Evolutionary conservation across 2,329 filamentous ascomycete species (phyloP), one percentile per base, ranked within the genome.

Genomic region (Torrubiella hemipterigena): DNA sequence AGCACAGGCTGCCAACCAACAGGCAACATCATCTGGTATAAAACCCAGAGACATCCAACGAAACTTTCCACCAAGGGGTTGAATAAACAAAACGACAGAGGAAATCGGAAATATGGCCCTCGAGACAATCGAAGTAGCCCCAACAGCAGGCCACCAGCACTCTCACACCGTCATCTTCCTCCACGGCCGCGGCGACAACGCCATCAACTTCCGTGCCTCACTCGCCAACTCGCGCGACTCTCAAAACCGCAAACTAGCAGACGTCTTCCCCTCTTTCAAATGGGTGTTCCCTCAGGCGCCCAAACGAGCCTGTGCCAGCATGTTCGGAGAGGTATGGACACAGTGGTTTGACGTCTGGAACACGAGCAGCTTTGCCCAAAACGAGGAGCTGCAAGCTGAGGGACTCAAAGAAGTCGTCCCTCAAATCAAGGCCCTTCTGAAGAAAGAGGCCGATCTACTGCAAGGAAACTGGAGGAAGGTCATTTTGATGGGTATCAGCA

Each of bases 341-440:
- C 61, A 67, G 40, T 71, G 65, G 67, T 71, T 69, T 42, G 65
- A 71, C 41, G 53, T 67, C 21, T 63, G 54, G 50, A 59, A 62
- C 30, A 47, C 58, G 1, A 41, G 48, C 13, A 47, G 62, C 34
- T 58, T 61, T 12, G 29, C 48, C 2, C 47, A 59, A n/a, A 42
- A 47, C 12, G 60, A 68, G 36, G 56, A 63, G 4, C 35, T 63
- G 5, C 63, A 67, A 41, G 43, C 44, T 0, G 38, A 46, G 0
- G 64, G 63, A 0, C 42, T 71, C 9, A 43, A 41, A 20, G 56
- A 61, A 8, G 56, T 53, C 34, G 52, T 63, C 0, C 25, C 30
- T 0, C 37, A 39, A 4, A 44, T 67, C 3, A 40, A 48, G 3
- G 30, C 40, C 0, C 27, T 65, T 4, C 40, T 65, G 1, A 27